These are phyloP conservation scores for Neofusicoccum kwambonambiense DNA, from an alignment of 2,329 filamentous ascomycete species.

Conservation along the genomic window DNA sequence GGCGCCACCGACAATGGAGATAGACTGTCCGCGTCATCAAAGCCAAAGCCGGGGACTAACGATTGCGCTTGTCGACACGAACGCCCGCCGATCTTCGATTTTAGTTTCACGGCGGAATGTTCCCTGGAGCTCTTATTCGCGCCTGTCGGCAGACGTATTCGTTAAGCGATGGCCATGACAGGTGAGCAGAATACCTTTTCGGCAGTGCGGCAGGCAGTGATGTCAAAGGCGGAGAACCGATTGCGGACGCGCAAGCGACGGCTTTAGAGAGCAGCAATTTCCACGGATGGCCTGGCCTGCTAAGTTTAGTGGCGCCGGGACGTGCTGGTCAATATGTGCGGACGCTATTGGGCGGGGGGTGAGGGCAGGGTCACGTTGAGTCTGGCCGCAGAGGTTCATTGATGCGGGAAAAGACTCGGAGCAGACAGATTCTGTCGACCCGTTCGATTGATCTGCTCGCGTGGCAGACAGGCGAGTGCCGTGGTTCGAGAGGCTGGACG, in stretches of 20 bases:
- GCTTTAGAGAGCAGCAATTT: constrained; percentile 3
- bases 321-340: background rate
- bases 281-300: background rate
- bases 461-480: constrained; percentile 6
- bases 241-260: background rate
- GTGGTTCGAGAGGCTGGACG: background rate
- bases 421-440: background rate
- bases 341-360: constrained; percentile 1
- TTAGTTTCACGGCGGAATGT: background rate
- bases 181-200: background rate
- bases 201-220: constrained; percentile 1
- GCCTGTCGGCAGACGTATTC: background rate
- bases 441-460: constrained; percentile 4
- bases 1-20: background rate
- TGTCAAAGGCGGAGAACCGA: background rate
- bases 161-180: background rate
- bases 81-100: constrained; percentile 1
- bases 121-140: background rate
- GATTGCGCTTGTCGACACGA: background rate
- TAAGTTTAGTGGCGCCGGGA: constrained; percentile 11
- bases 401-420: constrained; percentile 3
- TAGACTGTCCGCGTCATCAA: background rate
- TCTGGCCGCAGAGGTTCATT: background rate
- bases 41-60: background rate
- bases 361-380: background rate